These are phyloP conservation scores for Backusella tuberculispora DNA, from an alignment of 192 early-diverging fungal genomes.

Conservation along the genomic window DNA sequence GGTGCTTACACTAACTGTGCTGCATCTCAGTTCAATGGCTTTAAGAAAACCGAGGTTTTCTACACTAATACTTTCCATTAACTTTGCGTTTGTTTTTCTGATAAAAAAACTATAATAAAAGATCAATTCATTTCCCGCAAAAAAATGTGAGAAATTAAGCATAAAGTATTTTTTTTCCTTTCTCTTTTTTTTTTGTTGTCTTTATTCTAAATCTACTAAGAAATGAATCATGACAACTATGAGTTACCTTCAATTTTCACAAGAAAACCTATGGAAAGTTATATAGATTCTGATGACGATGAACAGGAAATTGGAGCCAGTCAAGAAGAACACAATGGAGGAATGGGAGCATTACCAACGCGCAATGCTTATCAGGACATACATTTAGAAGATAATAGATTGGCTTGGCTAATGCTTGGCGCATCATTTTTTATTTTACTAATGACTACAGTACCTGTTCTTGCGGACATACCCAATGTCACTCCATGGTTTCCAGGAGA, in stretches of 20 bases:
- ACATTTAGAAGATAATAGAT: constrained; percentile 11
- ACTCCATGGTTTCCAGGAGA: constrained; percentile 42
- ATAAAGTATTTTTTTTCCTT: not conserved
- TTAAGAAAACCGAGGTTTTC: constrained; percentile 79
- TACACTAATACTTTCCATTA: constrained; percentile 79
- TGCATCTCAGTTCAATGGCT: constrained; percentile 87
- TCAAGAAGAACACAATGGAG: not conserved
- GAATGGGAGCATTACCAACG: not conserved
- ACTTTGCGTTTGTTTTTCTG: not conserved
- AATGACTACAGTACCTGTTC: constrained; percentile 37
- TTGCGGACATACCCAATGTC: constrained; percentile 28
- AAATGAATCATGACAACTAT: constrained; percentile 27
- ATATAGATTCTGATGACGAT: not conserved
- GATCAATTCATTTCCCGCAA: not conserved
- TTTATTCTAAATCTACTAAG: not conserved
- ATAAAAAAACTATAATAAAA: not conserved
- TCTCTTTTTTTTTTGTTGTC: not conserved
- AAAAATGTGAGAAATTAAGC: not conserved
- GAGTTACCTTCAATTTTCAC: constrained; percentile 21
- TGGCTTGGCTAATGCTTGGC: constrained; percentile 31
- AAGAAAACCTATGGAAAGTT: not conserved
- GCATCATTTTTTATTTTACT: constrained; percentile 35
- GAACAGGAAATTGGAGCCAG: not conserved
- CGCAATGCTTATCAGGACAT: constrained; percentile 14
- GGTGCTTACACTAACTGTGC: constrained; percentile 97